Percentiles rank a stretch among this genome's conserved stretches.
These are phyloP conservation scores for Ophiocordyceps camponoti-saundersi DNA, from an alignment of 2,329 filamentous ascomycete species.

Conservation along the genomic window DNA sequence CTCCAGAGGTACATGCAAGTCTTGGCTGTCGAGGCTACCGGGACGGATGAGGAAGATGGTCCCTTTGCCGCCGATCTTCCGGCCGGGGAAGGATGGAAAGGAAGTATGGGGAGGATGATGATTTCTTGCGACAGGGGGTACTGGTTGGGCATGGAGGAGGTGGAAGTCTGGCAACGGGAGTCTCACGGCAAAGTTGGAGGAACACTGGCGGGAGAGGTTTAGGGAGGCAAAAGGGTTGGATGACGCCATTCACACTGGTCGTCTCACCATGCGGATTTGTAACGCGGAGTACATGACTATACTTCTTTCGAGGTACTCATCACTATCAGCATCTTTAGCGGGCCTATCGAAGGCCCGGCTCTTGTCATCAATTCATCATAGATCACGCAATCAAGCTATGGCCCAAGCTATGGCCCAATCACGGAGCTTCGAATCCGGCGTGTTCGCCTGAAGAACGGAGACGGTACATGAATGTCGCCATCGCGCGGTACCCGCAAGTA, in stretches of 20 bases:
- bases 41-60: conserved; percentile 34
- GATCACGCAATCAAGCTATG: neutral
- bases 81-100: conserved; percentile 66
- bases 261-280: conserved; percentile 4
- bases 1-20: conserved; percentile 45
- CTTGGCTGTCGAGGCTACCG: conserved; percentile 29
- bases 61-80: conserved; percentile 53
- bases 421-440: neutral
- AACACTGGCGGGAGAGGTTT: conserved; percentile 17
- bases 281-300: neutral
- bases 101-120: conserved; percentile 65
- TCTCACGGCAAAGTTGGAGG: conserved; percentile 27
- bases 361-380: neutral
- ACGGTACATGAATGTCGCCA: conserved; percentile 6
- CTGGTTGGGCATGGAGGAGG: conserved; percentile 58
- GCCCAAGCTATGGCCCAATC: neutral
- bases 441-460: neutral
- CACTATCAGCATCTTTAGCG: neutral
- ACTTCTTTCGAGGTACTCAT: neutral
- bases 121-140: conserved; percentile 56
- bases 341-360: neutral
- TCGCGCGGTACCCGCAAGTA: conserved; percentile 10
- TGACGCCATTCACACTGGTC: conserved; percentile 5
- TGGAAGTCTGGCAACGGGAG: conserved; percentile 51
- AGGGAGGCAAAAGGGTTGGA: conserved; percentile 1